phyloP scores from a whole-genome alignment of 306 rosid genomes.

The apple (Malus domestica) region ASM211411v1 NC_041793.1:37646501-37647000 shows the following conservation, averaged over 20 bases:
- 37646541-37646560: constrained; percentile 12
- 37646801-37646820: constrained; percentile 56
- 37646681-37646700: background rate
- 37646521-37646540: constrained; percentile 97
- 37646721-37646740: background rate
- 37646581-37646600: background rate
- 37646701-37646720: background rate
- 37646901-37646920: constrained; percentile 88
- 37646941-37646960: constrained; percentile 74
- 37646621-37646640: background rate
- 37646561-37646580: background rate
- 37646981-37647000: background rate
- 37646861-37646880: constrained; percentile 76
- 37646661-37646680: background rate
- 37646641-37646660: background rate
- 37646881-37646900: constrained; percentile 83
- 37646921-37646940: constrained; percentile 33
- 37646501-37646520: constrained; percentile 86
- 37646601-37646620: background rate
- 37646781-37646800: constrained; percentile 42
- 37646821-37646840: constrained; percentile 80
- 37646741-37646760: constrained; percentile 1
- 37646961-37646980: constrained; percentile 43
- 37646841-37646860: constrained; percentile 83
- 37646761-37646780: background rate